These are phyloP conservation scores for Barnettozyma siamensis DNA, from an alignment of 805 yeast species.

Conservation along the genomic window DNA sequence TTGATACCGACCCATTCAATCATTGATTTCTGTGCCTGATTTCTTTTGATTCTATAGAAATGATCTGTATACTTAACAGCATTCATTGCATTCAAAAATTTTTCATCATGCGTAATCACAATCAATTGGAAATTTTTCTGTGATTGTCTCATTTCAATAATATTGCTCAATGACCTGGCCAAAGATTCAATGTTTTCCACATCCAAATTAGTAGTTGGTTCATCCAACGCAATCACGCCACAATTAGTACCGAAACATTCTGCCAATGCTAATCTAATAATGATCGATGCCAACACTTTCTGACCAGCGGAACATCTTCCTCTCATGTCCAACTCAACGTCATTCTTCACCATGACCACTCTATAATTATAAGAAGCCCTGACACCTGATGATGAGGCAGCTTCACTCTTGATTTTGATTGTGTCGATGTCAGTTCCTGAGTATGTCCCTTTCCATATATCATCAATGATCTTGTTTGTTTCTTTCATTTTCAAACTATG, in stretches of 20 bases:
- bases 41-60: slow-evolving; percentile 76
- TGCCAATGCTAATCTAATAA: slow-evolving; percentile 85
- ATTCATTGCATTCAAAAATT: slow-evolving; percentile 76
- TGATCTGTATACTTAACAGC: slow-evolving; percentile 84
- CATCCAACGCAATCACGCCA: slow-evolving; percentile 95
- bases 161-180: slow-evolving; percentile 70
- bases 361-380: slow-evolving; percentile 81
- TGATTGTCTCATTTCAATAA: slow-evolving; percentile 65
- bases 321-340: slow-evolving; percentile 92
- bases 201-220: slow-evolving; percentile 95
- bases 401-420: slow-evolving; percentile 79
- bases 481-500: slow-evolving; percentile 91
- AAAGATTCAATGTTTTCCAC: slow-evolving; percentile 82
- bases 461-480: slow-evolving; percentile 81
- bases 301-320: slow-evolving; percentile 99
- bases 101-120: slow-evolving; percentile 95
- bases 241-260: slow-evolving; percentile 94
- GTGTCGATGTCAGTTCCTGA: slow-evolving; percentile 94
- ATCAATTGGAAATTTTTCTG: slow-evolving; percentile 91
- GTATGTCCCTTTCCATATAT: slow-evolving; percentile 90
- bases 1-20: slow-evolving; percentile 54
- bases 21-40: slow-evolving; percentile 73
- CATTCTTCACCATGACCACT: slow-evolving; percentile 92
- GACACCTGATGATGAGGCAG: slow-evolving; percentile 32
- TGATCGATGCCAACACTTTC: slow-evolving; percentile 86